Evolutionary conservation across 345 rosid genomes (phyloP), one percentile per base, ranked within the genome.

Genomic region (Lepidium sativum): DNA sequence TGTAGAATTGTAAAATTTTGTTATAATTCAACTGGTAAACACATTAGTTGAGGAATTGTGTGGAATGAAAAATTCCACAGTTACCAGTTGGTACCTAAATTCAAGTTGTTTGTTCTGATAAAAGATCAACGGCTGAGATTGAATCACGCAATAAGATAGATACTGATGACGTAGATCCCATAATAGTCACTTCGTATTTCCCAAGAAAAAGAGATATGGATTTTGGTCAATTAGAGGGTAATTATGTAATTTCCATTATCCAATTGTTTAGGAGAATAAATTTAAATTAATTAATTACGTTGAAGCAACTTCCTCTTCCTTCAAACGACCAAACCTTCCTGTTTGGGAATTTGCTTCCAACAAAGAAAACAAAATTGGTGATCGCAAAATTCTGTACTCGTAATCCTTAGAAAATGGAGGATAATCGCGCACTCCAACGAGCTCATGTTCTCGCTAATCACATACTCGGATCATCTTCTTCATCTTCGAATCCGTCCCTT

Each of bases 381-480:
- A 42, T 12, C 47, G 15, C 4, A 9, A 66, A 27, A 27, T 11
- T 6, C 16, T 10, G 20, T n/a, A 10, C 14, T 13, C 31, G 23
- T 5, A 20, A 58, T 35, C 32, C 41, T 8, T 39, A 8, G 17
- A 32, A 62, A 1, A 74, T 69, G 74, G 35, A 70, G 6, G 74
- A 69, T 2, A 56, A 84, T 74, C 84, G 85, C 4, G 88, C 83
- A 3, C 39, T 81, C 0, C 79, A 68, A 11, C 79, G 97, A 39
- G 42, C 96, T 8, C 69, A 72, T 45, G 63, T 89, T 20, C 80
- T 89, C 9, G 50, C 74, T 34, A 73, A 86, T 68, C 98, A 92
- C 77, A 70, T 92, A 7, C 53, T 75, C 52, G 80, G 47, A 4
- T 66, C 81, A 4, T 43, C 64, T 34, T 35, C 74, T 21, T 16